Evolutionary conservation across 2,329 filamentous ascomycete genomes (phyloP).

Genomic region (Aspergillus brasiliensis): DNA sequence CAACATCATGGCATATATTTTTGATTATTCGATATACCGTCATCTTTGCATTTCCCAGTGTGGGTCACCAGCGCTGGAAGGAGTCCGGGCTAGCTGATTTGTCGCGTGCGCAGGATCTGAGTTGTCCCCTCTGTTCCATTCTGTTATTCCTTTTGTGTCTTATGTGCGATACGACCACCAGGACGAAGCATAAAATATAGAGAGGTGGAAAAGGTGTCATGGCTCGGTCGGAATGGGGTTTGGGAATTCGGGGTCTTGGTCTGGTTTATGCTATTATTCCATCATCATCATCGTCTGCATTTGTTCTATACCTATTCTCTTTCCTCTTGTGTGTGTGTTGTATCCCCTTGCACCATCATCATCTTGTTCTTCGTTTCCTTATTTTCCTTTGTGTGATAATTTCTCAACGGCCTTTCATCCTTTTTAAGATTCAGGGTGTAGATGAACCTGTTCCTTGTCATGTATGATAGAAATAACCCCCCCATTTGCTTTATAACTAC

Average conservation of each 20-base stretch:
- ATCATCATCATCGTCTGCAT: slow-evolving; percentile 5
- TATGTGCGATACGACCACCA: slow-evolving; percentile 24
- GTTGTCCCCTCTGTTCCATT: slow-evolving; percentile 11
- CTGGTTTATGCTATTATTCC: slow-evolving; percentile 2
- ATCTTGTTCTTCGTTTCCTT: not conserved
- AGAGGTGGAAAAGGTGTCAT: slow-evolving; percentile 24
- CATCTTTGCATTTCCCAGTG: slow-evolving; percentile 25
- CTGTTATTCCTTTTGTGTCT: slow-evolving; percentile 17
- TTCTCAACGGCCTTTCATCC: not conserved
- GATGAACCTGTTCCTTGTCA: slow-evolving; percentile 8
- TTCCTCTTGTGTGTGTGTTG: not conserved
- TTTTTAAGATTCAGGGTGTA: slow-evolving; percentile 6
- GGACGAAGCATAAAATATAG: slow-evolving; percentile 29
- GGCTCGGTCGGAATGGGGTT: slow-evolving; percentile 25
- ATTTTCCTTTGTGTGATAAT: slow-evolving; percentile 1
- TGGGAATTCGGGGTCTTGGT: slow-evolving; percentile 22
- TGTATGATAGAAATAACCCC: slow-evolving; percentile 16
- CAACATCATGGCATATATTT: slow-evolving; percentile 18
- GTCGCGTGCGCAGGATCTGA: slow-evolving; percentile 15
- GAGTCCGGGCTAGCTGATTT: slow-evolving; percentile 28
- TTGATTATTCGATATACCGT: slow-evolving; percentile 22
- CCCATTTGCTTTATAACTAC: not conserved
- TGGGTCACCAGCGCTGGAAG: slow-evolving; percentile 26
- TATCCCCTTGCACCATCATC: not conserved
- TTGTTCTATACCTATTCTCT: slow-evolving; percentile 8